Conservation (phyloP, 352 stramenopile species). For the Hyaloperonospora brassicae region DNA sequence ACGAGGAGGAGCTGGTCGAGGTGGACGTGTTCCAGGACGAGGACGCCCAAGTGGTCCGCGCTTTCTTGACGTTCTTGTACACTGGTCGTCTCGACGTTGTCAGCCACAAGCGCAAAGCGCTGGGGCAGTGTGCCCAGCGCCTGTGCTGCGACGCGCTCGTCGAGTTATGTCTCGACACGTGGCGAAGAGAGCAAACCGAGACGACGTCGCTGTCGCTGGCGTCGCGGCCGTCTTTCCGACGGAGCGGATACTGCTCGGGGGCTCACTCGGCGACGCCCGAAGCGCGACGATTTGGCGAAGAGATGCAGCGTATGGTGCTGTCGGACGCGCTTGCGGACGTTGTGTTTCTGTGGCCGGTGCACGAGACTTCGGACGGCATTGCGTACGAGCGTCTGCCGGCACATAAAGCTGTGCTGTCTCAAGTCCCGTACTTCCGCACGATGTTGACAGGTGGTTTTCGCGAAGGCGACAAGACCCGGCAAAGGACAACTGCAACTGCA, state of each 20-base stretch:
- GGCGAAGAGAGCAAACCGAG: conserved; percentile 33
- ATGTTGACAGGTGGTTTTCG: conserved; percentile 81
- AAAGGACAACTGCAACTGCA: conserved; percentile 1
- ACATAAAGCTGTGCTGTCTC: conserved; percentile 63
- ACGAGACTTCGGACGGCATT: conserved; percentile 16
- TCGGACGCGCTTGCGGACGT: conserved; percentile 46
- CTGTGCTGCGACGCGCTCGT: conserved; percentile 48
- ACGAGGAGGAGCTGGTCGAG: conserved; percentile 17
- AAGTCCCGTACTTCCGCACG: conserved; percentile 75
- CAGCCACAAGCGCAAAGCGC: conserved; percentile 49
- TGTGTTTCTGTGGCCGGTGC: conserved; percentile 66
- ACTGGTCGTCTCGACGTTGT: conserved; percentile 55
- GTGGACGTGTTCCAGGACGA: conserved; percentile 54
- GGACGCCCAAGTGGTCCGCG: conserved; percentile 48
- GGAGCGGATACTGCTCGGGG: conserved; percentile 9
- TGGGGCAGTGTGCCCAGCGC: conserved; percentile 44
- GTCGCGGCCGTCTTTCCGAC: conserved; percentile 17
- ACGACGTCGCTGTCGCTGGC: conserved; percentile 14
- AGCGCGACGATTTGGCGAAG: conserved; percentile 38
- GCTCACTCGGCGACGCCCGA: conserved; percentile 19
- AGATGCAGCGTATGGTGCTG: conserved; percentile 48
- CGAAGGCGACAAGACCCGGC: conserved; percentile 31
- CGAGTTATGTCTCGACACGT: conserved; percentile 43
- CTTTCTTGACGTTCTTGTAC: conserved; percentile 67
- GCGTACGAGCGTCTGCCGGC: conserved; percentile 39